These are phyloP conservation scores for Eimeria maxima DNA, from an alignment of 169 alveolate genomes.

Conservation along the genomic window DNA sequence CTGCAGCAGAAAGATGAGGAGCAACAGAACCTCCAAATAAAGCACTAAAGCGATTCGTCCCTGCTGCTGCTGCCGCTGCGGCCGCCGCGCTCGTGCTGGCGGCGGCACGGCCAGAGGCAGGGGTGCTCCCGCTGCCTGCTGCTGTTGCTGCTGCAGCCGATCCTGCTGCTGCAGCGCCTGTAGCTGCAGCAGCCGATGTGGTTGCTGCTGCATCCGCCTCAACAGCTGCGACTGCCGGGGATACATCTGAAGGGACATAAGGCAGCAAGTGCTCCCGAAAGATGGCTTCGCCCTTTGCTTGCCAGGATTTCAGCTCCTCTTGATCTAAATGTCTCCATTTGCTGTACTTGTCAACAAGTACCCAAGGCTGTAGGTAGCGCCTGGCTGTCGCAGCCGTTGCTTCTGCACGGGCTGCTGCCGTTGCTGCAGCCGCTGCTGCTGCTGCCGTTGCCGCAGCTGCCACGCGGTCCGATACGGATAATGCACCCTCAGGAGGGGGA, in stretches of 20 bases:
- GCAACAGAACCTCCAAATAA: constrained; percentile 17
- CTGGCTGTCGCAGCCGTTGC: constrained; percentile 53
- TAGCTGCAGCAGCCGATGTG: not conserved
- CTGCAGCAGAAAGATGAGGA: not conserved
- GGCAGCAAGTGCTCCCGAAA: constrained; percentile 51
- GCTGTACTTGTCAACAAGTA: constrained; percentile 60
- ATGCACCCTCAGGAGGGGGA: constrained; percentile 6
- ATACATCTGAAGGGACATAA: constrained; percentile 26
- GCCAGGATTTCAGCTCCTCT: constrained; percentile 38
- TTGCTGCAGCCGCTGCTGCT: constrained; percentile 69
- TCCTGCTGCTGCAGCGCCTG: constrained; percentile 25
- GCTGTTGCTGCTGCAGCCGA: constrained; percentile 17
- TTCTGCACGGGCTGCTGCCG: constrained; percentile 61
- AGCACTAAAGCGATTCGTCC: constrained; percentile 17
- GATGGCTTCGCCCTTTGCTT: not conserved
- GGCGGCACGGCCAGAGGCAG: constrained; percentile 19
- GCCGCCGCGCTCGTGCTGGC: constrained; percentile 5
- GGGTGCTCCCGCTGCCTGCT: constrained; percentile 35
- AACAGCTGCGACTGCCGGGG: constrained; percentile 34
- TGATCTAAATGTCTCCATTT: constrained; percentile 14
- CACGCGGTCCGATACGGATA: constrained; percentile 67
- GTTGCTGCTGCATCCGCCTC: constrained; percentile 28
- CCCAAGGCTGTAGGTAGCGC: constrained; percentile 42
- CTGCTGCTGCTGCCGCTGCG: constrained; percentile 45
- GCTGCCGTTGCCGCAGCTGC: constrained; percentile 73